Evolutionary conservation across 768 basidiomycete genomes (phyloP), one percentile per base, ranked within the genome.

Genomic region (Boletales sp.): DNA sequence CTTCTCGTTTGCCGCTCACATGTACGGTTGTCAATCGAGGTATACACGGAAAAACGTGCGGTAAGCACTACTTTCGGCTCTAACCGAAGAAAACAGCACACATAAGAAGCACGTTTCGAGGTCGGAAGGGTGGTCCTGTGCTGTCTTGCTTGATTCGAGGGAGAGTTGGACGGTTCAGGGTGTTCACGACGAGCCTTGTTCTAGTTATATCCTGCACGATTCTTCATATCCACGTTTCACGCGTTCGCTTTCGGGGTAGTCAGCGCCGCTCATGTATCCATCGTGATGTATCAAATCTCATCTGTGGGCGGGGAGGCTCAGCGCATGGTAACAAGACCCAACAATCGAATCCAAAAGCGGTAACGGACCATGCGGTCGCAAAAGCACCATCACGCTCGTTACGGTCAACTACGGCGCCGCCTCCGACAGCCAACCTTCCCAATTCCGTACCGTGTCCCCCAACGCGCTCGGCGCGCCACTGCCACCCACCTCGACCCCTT

Each of bases 351-450:
- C 24, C 24, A 27, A 27, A 27, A 27, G 24, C 7, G 7, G 24
- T 7, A 27, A 27, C 24, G 24, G 24, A 27, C 24, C 24, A 27
- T 27, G 7, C 7, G 24, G 24, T 27, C 24, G 24, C 24, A 21
- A 21, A 10, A 9, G n/a, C 9, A 5, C n/a, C 38, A 12, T 21
- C 38, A 39, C 15, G 13, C 36, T 9, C 5, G n/a, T 10, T 12
- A 37, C 15, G 10, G 36, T 17, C n/a, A 37, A 9, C 36, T 39
- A 43, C 24, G 36, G 39, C 36, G 32, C 47, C 42, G 50, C 44
- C 47, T 58, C 58, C 14, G 38, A 42, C 44, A 68, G 42, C 68
- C 69, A 71, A 27, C 52, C 40, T 44, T 69, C 67, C 69, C 69
- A 69, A 10, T 54, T 54, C 18, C 44, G 37, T 29, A 64, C 6